These are phyloP conservation scores for Penicillium desertorum DNA, from an alignment of 495 filamentous ascomycete species.

Conservation along the genomic window DNA sequence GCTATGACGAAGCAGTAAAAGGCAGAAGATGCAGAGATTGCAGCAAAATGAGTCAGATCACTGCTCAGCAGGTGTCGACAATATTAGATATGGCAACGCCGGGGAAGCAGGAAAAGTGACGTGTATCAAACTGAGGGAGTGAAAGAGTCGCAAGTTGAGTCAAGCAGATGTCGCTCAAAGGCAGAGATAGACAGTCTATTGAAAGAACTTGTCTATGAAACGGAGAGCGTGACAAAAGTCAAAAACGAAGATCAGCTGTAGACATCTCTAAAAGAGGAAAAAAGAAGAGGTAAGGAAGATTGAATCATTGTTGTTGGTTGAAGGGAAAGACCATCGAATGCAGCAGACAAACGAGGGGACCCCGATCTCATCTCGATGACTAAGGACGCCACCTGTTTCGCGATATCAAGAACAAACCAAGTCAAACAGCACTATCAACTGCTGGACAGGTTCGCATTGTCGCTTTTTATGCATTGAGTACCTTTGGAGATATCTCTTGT, in stretches of 20 bases:
- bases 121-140: constrained; percentile 4
- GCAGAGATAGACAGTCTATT: constrained; percentile 19
- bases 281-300: constrained; percentile 6
- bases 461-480: constrained; percentile 5
- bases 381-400: constrained; percentile 12
- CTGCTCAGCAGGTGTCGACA: constrained; percentile 42
- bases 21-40: constrained; percentile 17
- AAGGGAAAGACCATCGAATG: constrained; percentile 6
- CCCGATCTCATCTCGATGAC: constrained; percentile 7
- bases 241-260: constrained; percentile 1
- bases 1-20: constrained; percentile 21
- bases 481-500: constrained; percentile 1
- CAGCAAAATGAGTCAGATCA: constrained; percentile 28
- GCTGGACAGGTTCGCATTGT: constrained; percentile 4
- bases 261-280: constrained; percentile 10
- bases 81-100: constrained; percentile 24
- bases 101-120: constrained; percentile 20
- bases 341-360: constrained; percentile 12
- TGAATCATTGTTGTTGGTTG: constrained; percentile 11
- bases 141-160: constrained; percentile 9
- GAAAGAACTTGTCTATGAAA: constrained; percentile 20
- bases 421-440: constrained; percentile 7
- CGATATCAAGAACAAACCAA: constrained; percentile 6
- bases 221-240: constrained; percentile 10
- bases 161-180: constrained; percentile 8